Evolutionary conservation across 768 basidiomycete species (phyloP), one percentile per base, ranked within the genome.

Genomic region (Holtermannia corniformis): DNA sequence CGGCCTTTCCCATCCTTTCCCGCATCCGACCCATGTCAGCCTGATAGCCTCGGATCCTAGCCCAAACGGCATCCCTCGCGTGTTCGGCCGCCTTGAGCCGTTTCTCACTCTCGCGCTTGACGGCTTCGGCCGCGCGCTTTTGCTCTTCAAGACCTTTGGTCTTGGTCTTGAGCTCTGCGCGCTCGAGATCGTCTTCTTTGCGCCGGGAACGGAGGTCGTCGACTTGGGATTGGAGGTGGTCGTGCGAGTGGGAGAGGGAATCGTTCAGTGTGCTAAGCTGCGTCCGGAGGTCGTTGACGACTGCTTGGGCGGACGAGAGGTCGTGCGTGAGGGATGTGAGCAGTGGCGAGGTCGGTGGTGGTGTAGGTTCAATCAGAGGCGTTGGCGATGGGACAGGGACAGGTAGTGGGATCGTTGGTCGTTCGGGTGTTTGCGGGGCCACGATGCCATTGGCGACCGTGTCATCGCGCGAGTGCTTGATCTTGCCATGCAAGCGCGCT

Each of bases 121-220:
- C 72, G 47, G 80, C 76, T 72, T 99, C 95, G 11, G 90, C 88
- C 24, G 76, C 76, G 26, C 93, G 83, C 72, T 84, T 86, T 50
- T 81, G 75, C 68, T 99, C 93, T 60, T 99, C 93, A 2, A 96
- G 75, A 2, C 77, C 70, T 73, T 92, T 93, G 45, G 86, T 86
- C 46, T 84, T 82, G n/a, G 78, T 71, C 71, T 89, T 91, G 51
- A 87, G 75, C 65, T 95, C 91, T 21, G 79, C 72, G 48, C 87
- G 80, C 21, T 80, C 79, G 2, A 77, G 76, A 62, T 99, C 93
- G 68, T 97, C 93, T 57, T 84, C 80, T 40, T 84, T 84, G 70
- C 64, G 55, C 14, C 58, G 60, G 47, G 49, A 79, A 23, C 90
- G 81, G 47, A 84, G 80, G 16, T 80, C 77, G 37, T 84, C 83